Conservation (phyloP, 129 eudicot genomes). For the Chrysanthemum lavandulifolium region DNA sequence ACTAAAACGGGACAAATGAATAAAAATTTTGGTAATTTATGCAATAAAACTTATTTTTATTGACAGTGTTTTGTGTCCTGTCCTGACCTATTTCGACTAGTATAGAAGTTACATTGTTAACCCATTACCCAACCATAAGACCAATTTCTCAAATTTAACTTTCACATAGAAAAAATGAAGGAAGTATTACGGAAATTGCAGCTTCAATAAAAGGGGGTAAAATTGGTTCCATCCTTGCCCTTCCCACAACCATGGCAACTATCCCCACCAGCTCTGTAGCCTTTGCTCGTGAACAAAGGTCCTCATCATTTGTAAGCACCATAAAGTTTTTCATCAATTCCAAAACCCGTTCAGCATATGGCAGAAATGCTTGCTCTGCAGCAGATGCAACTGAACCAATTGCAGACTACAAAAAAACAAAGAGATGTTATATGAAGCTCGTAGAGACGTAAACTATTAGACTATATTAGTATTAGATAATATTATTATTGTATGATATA, state of each 20-base stretch:
- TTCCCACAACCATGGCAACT: constrained; percentile 97
- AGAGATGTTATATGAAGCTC: constrained; percentile 14
- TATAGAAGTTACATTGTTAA: not conserved
- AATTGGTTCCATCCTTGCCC: constrained; percentile 90
- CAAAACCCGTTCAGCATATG: constrained; percentile 93
- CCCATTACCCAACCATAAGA: not conserved
- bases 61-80: not conserved
- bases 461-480: too few relatives aligned
- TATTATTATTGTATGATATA: too few relatives aligned
- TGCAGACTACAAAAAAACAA: constrained; percentile 66
- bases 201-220: constrained; percentile 97
- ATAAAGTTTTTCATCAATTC: constrained; percentile 88
- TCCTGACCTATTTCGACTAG: not conserved
- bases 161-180: constrained; percentile 8
- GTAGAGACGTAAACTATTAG: too few relatives aligned
- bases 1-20: too few relatives aligned
- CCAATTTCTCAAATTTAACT: constrained; percentile 10
- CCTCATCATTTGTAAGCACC: constrained; percentile 94
- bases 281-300: constrained; percentile 94
- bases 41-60: not conserved
- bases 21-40: not conserved
- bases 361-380: constrained; percentile 88
- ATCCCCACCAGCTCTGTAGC: constrained; percentile 97
- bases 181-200: constrained; percentile 66
- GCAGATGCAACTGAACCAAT: constrained; percentile 99